Conservation (phyloP, 2,329 filamentous ascomycete species). For the Paracorniculantispora psalliotae region DNA sequence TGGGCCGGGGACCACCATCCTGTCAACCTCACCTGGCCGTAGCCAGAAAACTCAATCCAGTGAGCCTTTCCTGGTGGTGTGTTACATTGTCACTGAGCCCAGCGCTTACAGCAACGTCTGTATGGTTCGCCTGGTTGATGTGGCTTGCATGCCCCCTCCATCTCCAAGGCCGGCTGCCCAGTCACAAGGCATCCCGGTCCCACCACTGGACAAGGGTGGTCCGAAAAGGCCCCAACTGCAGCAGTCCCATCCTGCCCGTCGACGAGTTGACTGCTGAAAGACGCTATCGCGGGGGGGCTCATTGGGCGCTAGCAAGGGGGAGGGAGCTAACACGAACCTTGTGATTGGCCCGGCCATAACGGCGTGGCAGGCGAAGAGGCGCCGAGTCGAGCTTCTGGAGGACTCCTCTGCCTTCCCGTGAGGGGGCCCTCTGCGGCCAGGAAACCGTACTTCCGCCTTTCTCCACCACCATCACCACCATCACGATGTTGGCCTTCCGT, state of each 20-base stretch:
- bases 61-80: background rate
- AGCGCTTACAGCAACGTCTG: conserved; percentile 6
- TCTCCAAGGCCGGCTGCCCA: background rate
- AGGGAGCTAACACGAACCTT: background rate
- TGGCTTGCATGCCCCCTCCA: conserved; percentile 2
- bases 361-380: background rate
- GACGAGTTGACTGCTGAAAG: too few relatives aligned
- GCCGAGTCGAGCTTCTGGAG: background rate
- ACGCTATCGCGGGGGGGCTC: background rate
- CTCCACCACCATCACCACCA: background rate
- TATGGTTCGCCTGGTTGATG: background rate
- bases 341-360: background rate
- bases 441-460: background rate
- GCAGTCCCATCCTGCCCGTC: too few relatives aligned
- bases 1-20: too few relatives aligned
- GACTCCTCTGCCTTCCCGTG: background rate
- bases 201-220: background rate
- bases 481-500: background rate
- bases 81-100: background rate
- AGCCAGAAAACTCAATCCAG: background rate
- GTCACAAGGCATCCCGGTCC: background rate
- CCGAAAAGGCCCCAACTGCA: background rate
- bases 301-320: background rate
- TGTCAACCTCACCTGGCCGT: too few relatives aligned
- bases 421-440: background rate